phyloP scores from a whole-genome alignment of 176 grass and related monocot species.

The Phragmites australis region DNA sequence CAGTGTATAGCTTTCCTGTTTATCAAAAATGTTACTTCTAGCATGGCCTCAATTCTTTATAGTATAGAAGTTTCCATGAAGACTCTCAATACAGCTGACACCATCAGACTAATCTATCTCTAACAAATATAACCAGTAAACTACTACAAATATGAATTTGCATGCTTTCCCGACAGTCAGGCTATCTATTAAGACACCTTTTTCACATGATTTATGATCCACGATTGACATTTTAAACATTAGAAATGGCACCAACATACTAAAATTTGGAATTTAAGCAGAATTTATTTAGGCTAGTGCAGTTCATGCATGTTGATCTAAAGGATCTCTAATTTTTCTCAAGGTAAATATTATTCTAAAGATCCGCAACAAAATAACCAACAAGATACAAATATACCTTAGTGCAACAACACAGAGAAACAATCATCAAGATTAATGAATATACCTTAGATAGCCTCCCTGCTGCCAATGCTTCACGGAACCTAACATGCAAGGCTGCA shows the following conservation, averaged over 20 bases:
- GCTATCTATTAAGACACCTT: background rate
- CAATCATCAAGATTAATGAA: background rate
- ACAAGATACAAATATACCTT: background rate
- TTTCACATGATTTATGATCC: background rate
- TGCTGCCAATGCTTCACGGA: conserved; percentile 70
- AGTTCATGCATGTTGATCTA: conserved; percentile 11
- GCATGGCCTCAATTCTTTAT: background rate
- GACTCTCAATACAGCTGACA: background rate
- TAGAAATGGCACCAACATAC: background rate
- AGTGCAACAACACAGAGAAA: background rate
- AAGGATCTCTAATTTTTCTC: background rate
- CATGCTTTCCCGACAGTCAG: background rate
- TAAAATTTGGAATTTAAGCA: background rate
- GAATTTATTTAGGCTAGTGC: background rate
- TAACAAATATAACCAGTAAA: background rate
- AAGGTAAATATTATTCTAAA: background rate
- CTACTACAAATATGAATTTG: background rate
- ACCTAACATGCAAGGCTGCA: conserved; percentile 59
- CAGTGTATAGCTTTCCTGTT: background rate
- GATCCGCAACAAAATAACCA: background rate
- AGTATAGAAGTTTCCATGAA: conserved; percentile 1
- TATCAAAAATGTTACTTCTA: conserved; percentile 3
- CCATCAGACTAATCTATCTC: background rate
- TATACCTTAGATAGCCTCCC: conserved; percentile 84
- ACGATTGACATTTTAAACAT: background rate